A percentile compares a stretch with the other conserved stretches of the same genome.
Evolutionary conservation across 2,329 filamentous ascomycete genomes (phyloP).

Genomic region (Penicillium sp.): DNA sequence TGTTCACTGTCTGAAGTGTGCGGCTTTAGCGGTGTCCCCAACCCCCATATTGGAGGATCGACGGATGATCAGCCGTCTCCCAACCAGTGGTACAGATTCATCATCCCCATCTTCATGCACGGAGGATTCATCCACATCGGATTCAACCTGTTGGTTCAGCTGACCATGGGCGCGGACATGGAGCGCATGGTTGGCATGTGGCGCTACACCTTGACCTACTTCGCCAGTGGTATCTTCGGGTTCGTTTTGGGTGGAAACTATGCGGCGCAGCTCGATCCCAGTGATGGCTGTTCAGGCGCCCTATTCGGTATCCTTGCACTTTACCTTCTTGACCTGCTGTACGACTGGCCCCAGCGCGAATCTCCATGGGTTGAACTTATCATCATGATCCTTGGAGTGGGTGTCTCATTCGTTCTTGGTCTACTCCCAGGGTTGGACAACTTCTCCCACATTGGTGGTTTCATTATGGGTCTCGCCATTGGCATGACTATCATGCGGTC

Average conservation of each 20-base stretch:
- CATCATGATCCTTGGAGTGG: conserved; percentile 80
- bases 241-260: conserved; percentile 95
- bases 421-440: conserved; percentile 92
- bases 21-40: conserved; percentile 74
- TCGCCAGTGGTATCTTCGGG: conserved; percentile 89
- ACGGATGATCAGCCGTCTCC: conserved; percentile 64
- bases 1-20: conserved; percentile 81
- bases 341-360: conserved; percentile 80
- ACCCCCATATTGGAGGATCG: conserved; percentile 55
- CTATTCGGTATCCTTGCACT: conserved; percentile 92
- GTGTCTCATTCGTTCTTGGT: conserved; percentile 88
- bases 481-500: conserved; percentile 87
- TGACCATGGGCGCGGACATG: conserved; percentile 89
- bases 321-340: conserved; percentile 82
- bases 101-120: conserved; percentile 92
- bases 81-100: conserved; percentile 97
- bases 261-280: conserved; percentile 75
- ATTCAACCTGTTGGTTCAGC: conserved; percentile 90
- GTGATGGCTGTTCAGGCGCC: conserved; percentile 83
- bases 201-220: conserved; percentile 85
- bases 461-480: conserved; percentile 84
- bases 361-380: conserved; percentile 80
- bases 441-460: conserved; percentile 95
- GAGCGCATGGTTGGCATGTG: conserved; percentile 85
- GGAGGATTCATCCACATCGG: conserved; percentile 91